Percentiles rank a stretch among this genome's conserved stretches.
Conservation (phyloP, 2,329 filamentous ascomycete species). For the Lecanosticta acicola region DNA sequence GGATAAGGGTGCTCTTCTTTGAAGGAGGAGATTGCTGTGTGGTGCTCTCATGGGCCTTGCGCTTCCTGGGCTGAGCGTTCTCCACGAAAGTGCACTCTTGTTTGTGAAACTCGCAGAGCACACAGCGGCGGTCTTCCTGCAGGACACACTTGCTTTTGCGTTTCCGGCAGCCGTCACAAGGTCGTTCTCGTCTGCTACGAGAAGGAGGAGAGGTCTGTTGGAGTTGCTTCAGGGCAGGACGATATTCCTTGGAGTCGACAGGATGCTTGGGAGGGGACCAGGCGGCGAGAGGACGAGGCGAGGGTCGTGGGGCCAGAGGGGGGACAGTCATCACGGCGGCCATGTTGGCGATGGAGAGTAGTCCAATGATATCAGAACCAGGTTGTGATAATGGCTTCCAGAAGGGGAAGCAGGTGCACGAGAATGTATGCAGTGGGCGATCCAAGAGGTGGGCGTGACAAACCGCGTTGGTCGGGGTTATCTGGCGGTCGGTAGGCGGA, state of each 20-base stretch:
- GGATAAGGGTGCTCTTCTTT: conserved; percentile 23
- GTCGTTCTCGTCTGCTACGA: conserved; percentile 28
- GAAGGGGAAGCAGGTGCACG: conserved; percentile 10
- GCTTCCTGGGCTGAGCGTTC: conserved; percentile 71
- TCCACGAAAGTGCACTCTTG: conserved; percentile 73
- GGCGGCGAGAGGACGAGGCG: conserved; percentile 42
- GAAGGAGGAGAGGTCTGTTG: conserved; percentile 23
- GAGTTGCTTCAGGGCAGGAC: conserved; percentile 33
- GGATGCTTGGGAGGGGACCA: conserved; percentile 39
- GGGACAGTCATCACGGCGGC: conserved; percentile 46
- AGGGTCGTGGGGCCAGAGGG: conserved; percentile 42
- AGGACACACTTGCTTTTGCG: conserved; percentile 72
- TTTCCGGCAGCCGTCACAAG: conserved; percentile 69
- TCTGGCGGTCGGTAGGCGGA: conserved; percentile 1
- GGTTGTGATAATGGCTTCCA: conserved; percentile 4
- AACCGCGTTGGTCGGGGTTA: conserved; percentile 15
- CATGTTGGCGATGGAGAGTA: conserved; percentile 33
- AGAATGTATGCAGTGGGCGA: conserved; percentile 12
- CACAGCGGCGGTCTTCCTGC: conserved; percentile 66
- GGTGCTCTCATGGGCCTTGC: conserved; percentile 61
- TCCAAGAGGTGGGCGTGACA: conserved; percentile 8
- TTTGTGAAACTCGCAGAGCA: conserved; percentile 71
- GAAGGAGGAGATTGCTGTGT: conserved; percentile 16
- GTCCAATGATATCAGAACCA: conserved; percentile 12
- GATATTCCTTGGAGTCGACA: conserved; percentile 40